Evolutionary conservation across 805 yeast species (phyloP).

Genomic region (Torulaspora maleeae): DNA sequence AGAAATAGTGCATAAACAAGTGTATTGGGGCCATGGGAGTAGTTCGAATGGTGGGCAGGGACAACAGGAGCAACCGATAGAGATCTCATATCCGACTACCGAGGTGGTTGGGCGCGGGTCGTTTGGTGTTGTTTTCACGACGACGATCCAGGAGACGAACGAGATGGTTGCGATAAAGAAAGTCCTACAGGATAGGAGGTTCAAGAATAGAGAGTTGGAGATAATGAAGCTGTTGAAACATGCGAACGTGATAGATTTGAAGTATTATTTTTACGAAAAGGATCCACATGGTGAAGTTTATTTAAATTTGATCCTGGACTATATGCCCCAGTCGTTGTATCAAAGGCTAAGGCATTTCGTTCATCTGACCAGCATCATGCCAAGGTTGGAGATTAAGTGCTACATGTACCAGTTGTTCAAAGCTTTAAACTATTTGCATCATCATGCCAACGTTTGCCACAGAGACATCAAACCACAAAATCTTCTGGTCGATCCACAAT

Average conservation of each 20-base stretch:
- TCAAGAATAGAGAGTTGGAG: conserved; percentile 90
- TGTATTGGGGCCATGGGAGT: conserved; percentile 21
- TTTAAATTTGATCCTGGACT: conserved; percentile 84
- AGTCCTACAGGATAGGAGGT: conserved; percentile 92
- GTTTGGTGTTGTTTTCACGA: conserved; percentile 96
- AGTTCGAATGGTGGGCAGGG: conserved; percentile 2
- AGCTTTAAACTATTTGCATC: conserved; percentile 73
- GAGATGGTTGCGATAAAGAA: conserved; percentile 89
- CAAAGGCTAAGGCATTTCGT: conserved; percentile 85
- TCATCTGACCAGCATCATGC: conserved; percentile 72
- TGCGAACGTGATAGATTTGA: conserved; percentile 79
- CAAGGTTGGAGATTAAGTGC: conserved; percentile 78
- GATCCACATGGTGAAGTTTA: conserved; percentile 55
- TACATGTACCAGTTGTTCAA: conserved; percentile 75
- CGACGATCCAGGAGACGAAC: conserved; percentile 66
- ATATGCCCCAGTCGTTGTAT: conserved; percentile 92
- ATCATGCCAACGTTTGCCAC: conserved; percentile 75
- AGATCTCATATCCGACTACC: conserved; percentile 48
- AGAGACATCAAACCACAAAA: conserved; percentile 95
- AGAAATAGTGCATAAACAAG: conserved; percentile 31
- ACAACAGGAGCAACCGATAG: conserved; percentile 11
- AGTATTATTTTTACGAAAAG: conserved; percentile 82
- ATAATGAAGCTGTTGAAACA: conserved; percentile 89
- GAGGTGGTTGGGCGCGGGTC: conserved; percentile 98
- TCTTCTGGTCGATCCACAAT: conserved; percentile 73